phyloP scores from a whole-genome alignment of 2,329 filamentous ascomycete species.

The Phoma sp. region DNA sequence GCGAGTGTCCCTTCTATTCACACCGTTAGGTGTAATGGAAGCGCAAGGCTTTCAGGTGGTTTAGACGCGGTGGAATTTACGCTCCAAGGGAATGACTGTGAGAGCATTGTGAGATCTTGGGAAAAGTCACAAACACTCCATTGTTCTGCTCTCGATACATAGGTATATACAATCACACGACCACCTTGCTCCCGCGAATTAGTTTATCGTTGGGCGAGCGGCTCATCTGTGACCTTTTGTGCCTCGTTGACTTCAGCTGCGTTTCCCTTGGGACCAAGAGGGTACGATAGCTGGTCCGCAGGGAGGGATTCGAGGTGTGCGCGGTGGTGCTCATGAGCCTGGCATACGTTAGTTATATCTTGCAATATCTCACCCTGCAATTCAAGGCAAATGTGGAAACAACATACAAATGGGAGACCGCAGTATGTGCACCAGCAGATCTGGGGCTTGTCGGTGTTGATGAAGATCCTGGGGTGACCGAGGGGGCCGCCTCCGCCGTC shows the following conservation, averaged over 20 bases:
- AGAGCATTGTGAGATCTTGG: no score
- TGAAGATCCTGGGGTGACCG: slow-evolving; percentile 92
- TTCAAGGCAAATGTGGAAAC: slow-evolving; percentile 17
- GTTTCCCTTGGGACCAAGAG: slow-evolving; percentile 69
- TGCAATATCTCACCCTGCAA: background rate
- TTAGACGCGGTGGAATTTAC: no score
- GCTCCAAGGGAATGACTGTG: no score
- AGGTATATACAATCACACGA: slow-evolving; percentile 30
- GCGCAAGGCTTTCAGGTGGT: no score
- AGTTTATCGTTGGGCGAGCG: slow-evolving; percentile 65
- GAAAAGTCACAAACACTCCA: background rate
- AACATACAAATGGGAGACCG: slow-evolving; percentile 85
- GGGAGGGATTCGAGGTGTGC: slow-evolving; percentile 83
- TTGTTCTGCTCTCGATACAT: slow-evolving; percentile 28
- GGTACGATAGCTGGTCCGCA: slow-evolving; percentile 78
- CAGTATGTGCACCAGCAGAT: slow-evolving; percentile 92
- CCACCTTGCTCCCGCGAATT: background rate
- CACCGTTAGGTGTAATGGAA: no score
- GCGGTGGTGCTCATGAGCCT: slow-evolving; percentile 92
- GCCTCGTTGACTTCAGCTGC: slow-evolving; percentile 64
- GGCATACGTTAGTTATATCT: slow-evolving; percentile 19
- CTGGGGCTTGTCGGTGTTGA: slow-evolving; percentile 97
- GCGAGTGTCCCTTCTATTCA: no score
- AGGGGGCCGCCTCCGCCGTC: slow-evolving; percentile 90
- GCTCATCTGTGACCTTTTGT: slow-evolving; percentile 65